Conservation (phyloP, 2,329 filamentous ascomycete species). For the Monosporascus sp. region DNA sequence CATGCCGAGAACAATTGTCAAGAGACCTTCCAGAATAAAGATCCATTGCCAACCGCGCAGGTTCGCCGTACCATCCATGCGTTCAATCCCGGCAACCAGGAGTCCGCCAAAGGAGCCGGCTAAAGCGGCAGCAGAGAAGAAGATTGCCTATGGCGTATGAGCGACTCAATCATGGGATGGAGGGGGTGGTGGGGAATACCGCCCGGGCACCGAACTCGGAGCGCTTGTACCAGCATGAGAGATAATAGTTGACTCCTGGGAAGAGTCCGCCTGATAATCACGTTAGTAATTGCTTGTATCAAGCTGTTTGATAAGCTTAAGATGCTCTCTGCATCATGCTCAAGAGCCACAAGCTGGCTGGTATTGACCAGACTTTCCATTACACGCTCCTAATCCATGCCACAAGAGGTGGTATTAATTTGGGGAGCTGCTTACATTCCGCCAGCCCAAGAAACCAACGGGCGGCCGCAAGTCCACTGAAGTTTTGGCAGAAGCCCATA, state of each 20-base stretch:
- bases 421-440: constrained; percentile 35
- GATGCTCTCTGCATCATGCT: no score
- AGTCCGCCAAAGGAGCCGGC: constrained; percentile 75
- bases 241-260: constrained; percentile 73
- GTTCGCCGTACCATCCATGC: constrained; percentile 61
- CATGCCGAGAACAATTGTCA: constrained; percentile 64
- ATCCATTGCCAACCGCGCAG: constrained; percentile 60
- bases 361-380: no score
- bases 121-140: constrained; percentile 78
- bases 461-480: constrained; percentile 60
- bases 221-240: constrained; percentile 80
- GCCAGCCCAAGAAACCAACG: constrained; percentile 68
- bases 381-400: no score
- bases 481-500: constrained; percentile 63
- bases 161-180: not conserved
- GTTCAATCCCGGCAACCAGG: constrained; percentile 65
- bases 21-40: constrained; percentile 65
- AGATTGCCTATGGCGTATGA: constrained; percentile 51
- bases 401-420: no score
- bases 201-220: constrained; percentile 75
- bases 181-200: constrained; percentile 21
- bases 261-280: constrained; percentile 57
- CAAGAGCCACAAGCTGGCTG: no score
- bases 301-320: no score
- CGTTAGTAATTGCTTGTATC: no score